These are phyloP conservation scores for Pirum gemmata DNA, from an alignment of 78 protist species.

Conservation along the genomic window DNA sequence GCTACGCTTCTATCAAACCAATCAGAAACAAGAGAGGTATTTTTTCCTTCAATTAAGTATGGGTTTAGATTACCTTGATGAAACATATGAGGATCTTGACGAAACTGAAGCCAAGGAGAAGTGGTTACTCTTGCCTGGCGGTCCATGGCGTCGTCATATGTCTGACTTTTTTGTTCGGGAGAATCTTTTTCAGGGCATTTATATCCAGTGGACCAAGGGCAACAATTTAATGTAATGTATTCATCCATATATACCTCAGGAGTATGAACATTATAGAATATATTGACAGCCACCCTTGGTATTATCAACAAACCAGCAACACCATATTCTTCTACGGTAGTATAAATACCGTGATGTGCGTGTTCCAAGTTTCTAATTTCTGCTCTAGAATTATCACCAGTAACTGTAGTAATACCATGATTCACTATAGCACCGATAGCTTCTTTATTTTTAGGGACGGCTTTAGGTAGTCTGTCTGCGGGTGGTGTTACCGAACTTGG, in stretches of 20 bases:
- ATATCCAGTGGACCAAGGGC: not conserved
- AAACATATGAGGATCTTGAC: slow-evolving; percentile 1
- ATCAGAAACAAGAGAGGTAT: not conserved
- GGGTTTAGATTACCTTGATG: slow-evolving; percentile 8
- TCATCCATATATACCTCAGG: not conserved
- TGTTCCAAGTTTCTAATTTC: not conserved
- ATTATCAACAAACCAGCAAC: not conserved
- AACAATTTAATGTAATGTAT: not conserved
- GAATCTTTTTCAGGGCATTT: not conserved
- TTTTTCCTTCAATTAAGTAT: not conserved
- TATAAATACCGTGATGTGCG: not conserved
- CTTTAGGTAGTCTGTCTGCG: not conserved
- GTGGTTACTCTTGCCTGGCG: not conserved
- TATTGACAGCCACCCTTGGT: not conserved
- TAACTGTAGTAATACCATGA: not conserved
- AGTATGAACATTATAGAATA: not conserved
- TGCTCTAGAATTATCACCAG: slow-evolving; percentile 12
- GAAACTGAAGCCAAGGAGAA: slow-evolving; percentile 6
- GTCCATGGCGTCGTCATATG: not conserved
- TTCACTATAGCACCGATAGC: not conserved
- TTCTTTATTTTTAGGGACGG: not conserved
- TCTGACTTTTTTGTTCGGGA: too few relatives aligned
- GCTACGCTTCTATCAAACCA: not conserved
- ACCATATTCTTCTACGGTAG: not conserved
- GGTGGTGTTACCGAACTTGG: not conserved